Percentiles rank a stretch among this genome's conserved stretches.
These are phyloP conservation scores for Wallacemonas collosoma DNA, from an alignment of 208 protist genomes.

Conservation along the genomic window DNA sequence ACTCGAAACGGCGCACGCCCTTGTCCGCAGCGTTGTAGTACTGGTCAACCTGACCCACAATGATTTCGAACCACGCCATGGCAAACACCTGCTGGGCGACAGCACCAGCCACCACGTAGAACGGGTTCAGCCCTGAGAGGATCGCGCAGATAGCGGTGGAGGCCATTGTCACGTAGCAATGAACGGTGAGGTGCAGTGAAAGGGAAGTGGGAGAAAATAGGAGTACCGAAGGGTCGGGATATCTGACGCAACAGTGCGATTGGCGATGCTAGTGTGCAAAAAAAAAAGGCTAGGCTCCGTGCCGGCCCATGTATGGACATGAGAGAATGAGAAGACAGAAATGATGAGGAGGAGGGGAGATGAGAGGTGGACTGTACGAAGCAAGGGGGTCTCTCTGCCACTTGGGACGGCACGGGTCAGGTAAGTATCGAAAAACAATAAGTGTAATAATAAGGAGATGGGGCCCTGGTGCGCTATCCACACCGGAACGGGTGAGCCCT, in stretches of 20 bases:
- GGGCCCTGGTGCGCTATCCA: too few relatives aligned
- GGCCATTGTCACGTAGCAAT: neutral
- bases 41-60: conserved; percentile 64
- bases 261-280: too few relatives aligned
- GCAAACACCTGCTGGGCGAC: conserved; percentile 74
- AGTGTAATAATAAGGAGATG: too few relatives aligned
- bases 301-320: neutral
- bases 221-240: neutral
- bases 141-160: conserved; percentile 1
- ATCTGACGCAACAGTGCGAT: too few relatives aligned
- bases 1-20: conserved; percentile 78
- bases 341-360: neutral
- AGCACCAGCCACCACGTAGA: conserved; percentile 47
- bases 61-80: conserved; percentile 75
- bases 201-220: neutral
- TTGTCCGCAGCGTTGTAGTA: conserved; percentile 90
- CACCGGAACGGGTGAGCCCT: too few relatives aligned
- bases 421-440: too few relatives aligned
- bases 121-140: conserved; percentile 45
- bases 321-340: conserved; percentile 14
- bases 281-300: too few relatives aligned
- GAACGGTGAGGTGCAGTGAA: conserved; percentile 1
- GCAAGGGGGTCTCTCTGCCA: too few relatives aligned
- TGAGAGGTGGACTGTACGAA: neutral
- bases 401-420: too few relatives aligned